A percentile compares a stretch with the other conserved stretches of the same genome.
These are phyloP conservation scores for Thyridium curvatum DNA, from an alignment of 2,329 filamentous ascomycete species.

Conservation along the genomic window DNA sequence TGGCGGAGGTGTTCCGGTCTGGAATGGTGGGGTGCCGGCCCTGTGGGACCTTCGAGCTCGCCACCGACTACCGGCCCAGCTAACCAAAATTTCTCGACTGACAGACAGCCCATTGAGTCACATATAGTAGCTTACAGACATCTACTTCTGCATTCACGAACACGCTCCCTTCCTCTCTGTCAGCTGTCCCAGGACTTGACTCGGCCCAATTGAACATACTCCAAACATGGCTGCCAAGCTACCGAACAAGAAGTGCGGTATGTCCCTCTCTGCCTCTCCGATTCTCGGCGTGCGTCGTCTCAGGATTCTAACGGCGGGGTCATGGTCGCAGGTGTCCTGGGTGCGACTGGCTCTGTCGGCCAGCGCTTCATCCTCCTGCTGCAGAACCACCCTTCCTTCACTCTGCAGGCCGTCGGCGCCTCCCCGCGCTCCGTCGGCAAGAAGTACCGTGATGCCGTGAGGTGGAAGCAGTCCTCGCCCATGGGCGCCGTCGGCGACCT, in stretches of 20 bases:
- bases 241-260: constrained; percentile 15
- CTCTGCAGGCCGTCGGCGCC: constrained; percentile 82
- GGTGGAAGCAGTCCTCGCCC: constrained; percentile 86
- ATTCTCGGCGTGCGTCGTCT: not conserved
- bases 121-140: no score
- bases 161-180: no score
- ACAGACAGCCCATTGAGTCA: no score
- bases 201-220: no score
- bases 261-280: not conserved
- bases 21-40: constrained; percentile 50
- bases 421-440: constrained; percentile 87
- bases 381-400: constrained; percentile 78
- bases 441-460: constrained; percentile 88
- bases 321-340: constrained; percentile 59
- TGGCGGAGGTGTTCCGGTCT: constrained; percentile 60
- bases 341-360: constrained; percentile 89
- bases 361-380: constrained; percentile 94
- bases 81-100: no score
- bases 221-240: constrained; percentile 8
- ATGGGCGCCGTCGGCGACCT: constrained; percentile 77
- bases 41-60: no score
- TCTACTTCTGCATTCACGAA: no score
- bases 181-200: no score
- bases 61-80: no score
- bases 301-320: not conserved